These are phyloP conservation scores for Penicillium coprophilum DNA, from an alignment of 495 filamentous ascomycete species.

Conservation along the genomic window DNA sequence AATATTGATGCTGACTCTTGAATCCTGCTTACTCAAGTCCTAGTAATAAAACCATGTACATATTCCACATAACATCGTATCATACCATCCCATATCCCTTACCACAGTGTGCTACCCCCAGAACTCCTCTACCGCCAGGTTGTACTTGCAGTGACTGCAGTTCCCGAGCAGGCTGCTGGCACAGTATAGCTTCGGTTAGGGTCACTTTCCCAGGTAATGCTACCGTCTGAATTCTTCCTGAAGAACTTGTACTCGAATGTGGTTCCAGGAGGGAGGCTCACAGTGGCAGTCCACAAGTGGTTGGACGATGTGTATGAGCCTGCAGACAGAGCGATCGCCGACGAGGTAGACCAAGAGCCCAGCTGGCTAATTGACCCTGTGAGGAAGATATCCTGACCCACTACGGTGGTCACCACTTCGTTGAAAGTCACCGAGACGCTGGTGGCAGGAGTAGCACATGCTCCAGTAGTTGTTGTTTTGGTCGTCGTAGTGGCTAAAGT, in stretches of 20 bases:
- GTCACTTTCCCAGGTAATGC: slow-evolving; percentile 60
- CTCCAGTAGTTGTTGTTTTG: background rate
- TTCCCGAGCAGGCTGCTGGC: slow-evolving; percentile 35
- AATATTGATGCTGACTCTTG: too few species aligned
- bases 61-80: background rate
- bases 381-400: slow-evolving; percentile 43
- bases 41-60: background rate
- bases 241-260: slow-evolving; percentile 67
- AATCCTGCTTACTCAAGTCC: background rate
- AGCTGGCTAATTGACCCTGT: slow-evolving; percentile 51
- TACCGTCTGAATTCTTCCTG: slow-evolving; percentile 50
- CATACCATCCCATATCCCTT: background rate
- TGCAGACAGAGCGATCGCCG: slow-evolving; percentile 51
- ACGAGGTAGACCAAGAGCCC: slow-evolving; percentile 52
- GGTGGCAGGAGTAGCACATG: slow-evolving; percentile 11
- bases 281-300: slow-evolving; percentile 53
- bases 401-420: slow-evolving; percentile 4
- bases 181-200: slow-evolving; percentile 57
- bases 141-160: background rate
- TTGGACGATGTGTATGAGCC: slow-evolving; percentile 49
- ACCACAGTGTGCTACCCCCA: background rate
- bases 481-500: background rate
- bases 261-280: slow-evolving; percentile 49
- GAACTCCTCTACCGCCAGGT: background rate
- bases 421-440: slow-evolving; percentile 7